phyloP scores from a whole-genome alignment of 164 flowering plant genomes.

The Vitis labrusca region DNA sequence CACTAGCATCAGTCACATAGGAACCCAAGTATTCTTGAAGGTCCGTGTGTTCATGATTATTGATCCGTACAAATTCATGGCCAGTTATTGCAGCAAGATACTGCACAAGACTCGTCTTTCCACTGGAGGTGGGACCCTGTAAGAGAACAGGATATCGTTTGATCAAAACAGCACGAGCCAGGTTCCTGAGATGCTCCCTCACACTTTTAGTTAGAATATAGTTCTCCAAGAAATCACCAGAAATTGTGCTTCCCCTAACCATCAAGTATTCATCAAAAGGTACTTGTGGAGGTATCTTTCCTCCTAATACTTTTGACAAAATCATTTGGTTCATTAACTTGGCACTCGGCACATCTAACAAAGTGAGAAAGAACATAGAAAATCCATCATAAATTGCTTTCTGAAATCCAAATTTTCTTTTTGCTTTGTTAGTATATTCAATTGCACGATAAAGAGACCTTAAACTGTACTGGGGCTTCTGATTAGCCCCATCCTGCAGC shows the following conservation, averaged over 20 bases:
- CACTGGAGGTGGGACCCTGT: conserved; percentile 99
- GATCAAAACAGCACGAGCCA: conserved; percentile 74
- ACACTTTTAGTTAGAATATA: conserved; percentile 78
- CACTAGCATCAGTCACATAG: conserved; percentile 72
- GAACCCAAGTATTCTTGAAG: conserved; percentile 94
- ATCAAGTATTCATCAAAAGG: conserved; percentile 45
- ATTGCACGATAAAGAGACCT: conserved; percentile 93
- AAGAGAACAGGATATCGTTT: conserved; percentile 88
- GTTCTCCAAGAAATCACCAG: conserved; percentile 36
- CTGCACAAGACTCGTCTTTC: conserved; percentile 94
- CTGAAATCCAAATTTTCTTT: conserved; percentile 45
- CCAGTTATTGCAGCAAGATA: conserved; percentile 87
- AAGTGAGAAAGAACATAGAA: conserved; percentile 85
- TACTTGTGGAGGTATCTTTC: conserved; percentile 33
- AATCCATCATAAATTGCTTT: conserved; percentile 93
- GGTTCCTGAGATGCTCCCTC: conserved; percentile 58
- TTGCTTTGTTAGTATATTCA: conserved; percentile 66
- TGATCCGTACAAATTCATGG: conserved; percentile 86
- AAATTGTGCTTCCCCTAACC: conserved; percentile 6
- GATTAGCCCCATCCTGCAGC: conserved; percentile 96
- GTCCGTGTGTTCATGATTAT: conserved; percentile 98
- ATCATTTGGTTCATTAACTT: conserved; percentile 64
- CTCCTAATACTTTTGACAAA: conserved; percentile 38
- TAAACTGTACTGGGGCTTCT: conserved; percentile 94
- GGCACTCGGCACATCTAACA: conserved; percentile 75